A percentile compares a stretch with the other conserved stretches of the same genome.
Conservation (phyloP, 116 monocot species). For the Phalaenopsis hybrid region DNA sequence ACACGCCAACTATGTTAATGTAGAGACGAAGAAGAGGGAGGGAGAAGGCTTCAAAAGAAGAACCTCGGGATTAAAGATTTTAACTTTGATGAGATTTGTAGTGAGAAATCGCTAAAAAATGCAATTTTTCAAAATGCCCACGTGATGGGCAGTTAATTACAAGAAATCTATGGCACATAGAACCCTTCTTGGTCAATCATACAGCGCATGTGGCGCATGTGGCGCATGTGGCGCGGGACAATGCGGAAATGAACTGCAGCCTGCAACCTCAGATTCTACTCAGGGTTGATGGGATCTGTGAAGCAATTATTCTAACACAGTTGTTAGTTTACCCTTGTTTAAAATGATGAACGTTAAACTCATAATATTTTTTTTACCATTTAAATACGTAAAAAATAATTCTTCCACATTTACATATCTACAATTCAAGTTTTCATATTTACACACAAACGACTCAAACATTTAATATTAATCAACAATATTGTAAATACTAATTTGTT, state of each 20-base stretch:
- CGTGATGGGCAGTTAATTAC: neutral
- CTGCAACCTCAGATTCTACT: neutral
- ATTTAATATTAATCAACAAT: too few species aligned
- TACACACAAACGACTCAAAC: too few species aligned
- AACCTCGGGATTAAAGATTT: neutral
- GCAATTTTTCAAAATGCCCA: neutral
- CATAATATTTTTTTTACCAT: too few species aligned
- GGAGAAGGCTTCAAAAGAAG: neutral
- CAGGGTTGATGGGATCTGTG: neutral
- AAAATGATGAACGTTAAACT: too few species aligned
- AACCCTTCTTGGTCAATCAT: neutral
- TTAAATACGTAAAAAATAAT: too few species aligned
- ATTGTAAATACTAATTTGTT: too few species aligned
- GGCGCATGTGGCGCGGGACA: neutral
- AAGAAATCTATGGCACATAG: neutral
- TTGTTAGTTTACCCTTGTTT: too few species aligned
- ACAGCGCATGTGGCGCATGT: neutral
- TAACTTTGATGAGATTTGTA: neutral
- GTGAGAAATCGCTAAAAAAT: neutral
- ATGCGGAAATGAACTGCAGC: neutral
- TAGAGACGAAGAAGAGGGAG: neutral
- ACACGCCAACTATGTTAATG: conserved; percentile 4
- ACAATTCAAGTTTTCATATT: too few species aligned
- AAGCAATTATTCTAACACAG: neutral
- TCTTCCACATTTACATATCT: too few species aligned